Conservation (phyloP, 228 moss, liverwort and hornwort species). For the Sphagnum fallax region DNA sequence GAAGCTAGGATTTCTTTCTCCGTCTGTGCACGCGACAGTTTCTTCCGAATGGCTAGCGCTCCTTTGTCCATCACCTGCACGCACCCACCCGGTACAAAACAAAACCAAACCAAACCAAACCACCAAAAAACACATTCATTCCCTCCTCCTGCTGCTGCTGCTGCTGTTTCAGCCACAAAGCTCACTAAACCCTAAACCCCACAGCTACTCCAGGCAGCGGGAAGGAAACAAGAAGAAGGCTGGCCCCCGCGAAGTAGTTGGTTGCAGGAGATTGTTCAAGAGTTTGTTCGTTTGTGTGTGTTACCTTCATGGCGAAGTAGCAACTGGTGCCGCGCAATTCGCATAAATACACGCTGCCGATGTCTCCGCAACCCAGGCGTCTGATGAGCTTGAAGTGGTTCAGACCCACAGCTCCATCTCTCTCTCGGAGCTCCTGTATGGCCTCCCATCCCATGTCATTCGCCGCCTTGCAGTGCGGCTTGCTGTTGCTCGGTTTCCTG, state of each 20-base stretch:
- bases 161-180: no score
- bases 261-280: no score
- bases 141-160: no score
- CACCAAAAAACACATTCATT: no score
- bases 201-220: no score
- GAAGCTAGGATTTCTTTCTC: constrained; percentile 46
- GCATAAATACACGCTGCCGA: constrained; percentile 48
- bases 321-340: constrained; percentile 45
- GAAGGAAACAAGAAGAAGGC: no score
- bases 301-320: constrained; percentile 52
- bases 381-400: constrained; percentile 55
- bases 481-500: constrained; percentile 1
- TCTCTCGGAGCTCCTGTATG: constrained; percentile 32
- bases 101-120: no score
- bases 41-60: constrained; percentile 43
- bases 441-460: constrained; percentile 57
- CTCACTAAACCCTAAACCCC: no score
- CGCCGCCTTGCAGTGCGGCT: constrained; percentile 33
- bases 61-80: constrained; percentile 40
- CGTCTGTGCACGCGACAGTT: constrained; percentile 47
- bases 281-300: no score
- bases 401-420: constrained; percentile 37
- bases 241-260: no score
- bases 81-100: no score
- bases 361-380: constrained; percentile 48